phyloP scores from a whole-genome alignment of 306 rosid genomes.

The Myrica gale region DNA sequence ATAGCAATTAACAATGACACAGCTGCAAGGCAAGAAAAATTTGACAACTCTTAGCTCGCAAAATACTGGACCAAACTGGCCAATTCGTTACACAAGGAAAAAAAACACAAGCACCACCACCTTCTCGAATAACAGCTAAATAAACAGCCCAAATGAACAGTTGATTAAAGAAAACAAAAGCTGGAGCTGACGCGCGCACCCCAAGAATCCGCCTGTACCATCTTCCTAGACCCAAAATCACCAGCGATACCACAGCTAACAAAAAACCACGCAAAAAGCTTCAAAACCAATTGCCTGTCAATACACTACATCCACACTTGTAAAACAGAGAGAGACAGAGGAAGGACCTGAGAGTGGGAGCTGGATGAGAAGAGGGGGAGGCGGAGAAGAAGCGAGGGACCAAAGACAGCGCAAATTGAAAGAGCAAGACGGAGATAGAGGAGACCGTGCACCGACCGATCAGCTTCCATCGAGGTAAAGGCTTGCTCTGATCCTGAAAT shows the following conservation, averaged over 20 bases:
- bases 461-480: slow-evolving; percentile 5
- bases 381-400: slow-evolving; percentile 42
- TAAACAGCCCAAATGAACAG: slow-evolving; percentile 46
- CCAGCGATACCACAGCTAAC: slow-evolving; percentile 34
- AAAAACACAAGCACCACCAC: slow-evolving; percentile 14
- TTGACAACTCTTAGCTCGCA: not conserved
- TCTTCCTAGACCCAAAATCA: slow-evolving; percentile 33
- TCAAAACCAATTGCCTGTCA: not conserved
- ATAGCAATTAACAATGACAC: slow-evolving; percentile 22
- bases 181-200: slow-evolving; percentile 39
- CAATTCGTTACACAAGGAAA: not conserved
- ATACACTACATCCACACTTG: not conserved
- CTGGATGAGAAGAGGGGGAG: slow-evolving; percentile 26
- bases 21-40: slow-evolving; percentile 29
- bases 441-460: slow-evolving; percentile 36
- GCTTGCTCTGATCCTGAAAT: slow-evolving; percentile 17
- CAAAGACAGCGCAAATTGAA: slow-evolving; percentile 31
- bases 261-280: slow-evolving; percentile 2
- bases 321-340: not conserved
- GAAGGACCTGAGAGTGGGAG: not conserved
- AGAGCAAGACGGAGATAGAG: slow-evolving; percentile 22
- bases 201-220: slow-evolving; percentile 40
- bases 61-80: not conserved
- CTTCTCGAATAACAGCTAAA: slow-evolving; percentile 35
- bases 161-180: slow-evolving; percentile 45